Percentiles rank a stretch among this genome's conserved stretches.
phyloP scores from a whole-genome alignment of 1,139 yeast species.

The Magnusiomyces ingens region DNA sequence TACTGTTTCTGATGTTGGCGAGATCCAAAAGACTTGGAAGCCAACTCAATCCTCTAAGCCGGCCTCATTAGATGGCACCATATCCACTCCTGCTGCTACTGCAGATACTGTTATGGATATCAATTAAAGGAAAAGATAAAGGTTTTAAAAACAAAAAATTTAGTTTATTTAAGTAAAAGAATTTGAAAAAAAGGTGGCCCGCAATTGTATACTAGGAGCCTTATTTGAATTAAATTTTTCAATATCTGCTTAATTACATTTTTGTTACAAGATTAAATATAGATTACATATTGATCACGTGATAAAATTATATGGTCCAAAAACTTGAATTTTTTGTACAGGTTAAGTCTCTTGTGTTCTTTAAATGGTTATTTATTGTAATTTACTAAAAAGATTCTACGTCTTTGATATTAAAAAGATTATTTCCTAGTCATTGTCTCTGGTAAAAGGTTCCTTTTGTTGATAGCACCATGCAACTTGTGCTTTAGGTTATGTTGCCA shows the following conservation, averaged over 20 bases:
- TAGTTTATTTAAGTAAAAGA: background rate
- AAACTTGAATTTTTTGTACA: too few species aligned
- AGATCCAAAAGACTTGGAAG: constrained; percentile 31
- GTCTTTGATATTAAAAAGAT: too few species aligned
- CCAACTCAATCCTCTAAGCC: background rate
- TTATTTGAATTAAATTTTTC: background rate
- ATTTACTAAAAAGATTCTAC: too few species aligned
- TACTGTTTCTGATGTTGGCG: constrained; percentile 30
- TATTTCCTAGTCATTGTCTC: too few species aligned
- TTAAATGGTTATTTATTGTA: too few species aligned
- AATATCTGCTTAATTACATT: background rate
- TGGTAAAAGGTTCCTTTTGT: too few species aligned
- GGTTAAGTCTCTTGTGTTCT: too few species aligned
- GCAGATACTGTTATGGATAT: constrained; percentile 2
- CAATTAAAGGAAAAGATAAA: background rate
- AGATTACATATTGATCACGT: too few species aligned
- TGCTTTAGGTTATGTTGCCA: too few species aligned
- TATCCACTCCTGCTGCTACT: constrained; percentile 5
- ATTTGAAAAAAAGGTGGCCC: background rate
- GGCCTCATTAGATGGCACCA: constrained; percentile 1
- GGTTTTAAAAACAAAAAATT: background rate
- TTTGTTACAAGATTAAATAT: too few species aligned
- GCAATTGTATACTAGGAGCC: background rate
- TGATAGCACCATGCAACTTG: too few species aligned
- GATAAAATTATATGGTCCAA: too few species aligned